Evolutionary conservation across 2,329 filamentous ascomycete species (phyloP), one percentile per base, ranked within the genome.

Genomic region (Cytospora leucostoma): DNA sequence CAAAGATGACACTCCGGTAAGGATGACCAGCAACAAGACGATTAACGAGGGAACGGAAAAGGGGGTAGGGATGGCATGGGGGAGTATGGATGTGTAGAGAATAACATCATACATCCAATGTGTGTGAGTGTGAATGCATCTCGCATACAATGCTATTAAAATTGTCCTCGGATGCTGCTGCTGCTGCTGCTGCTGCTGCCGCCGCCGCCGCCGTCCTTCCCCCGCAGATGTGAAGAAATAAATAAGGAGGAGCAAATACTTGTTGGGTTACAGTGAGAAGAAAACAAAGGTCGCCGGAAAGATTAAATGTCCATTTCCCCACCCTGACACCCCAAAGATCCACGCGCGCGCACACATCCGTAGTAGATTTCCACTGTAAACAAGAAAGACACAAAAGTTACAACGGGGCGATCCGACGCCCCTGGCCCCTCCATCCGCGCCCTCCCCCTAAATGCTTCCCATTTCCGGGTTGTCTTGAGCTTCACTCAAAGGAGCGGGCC

Each of bases 81-180:
- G 27, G 27, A 3, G 4, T 27, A 4, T 27, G 27, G 2, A 4
- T 27, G 27, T 27, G 27, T 27, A 27, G 27, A 27, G 27, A 44
- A 44, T 4, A 44, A 44, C n/a, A 44, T 17, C 17, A 44, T 50
- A 51, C 55, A 61, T 61, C 58, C 54, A 49, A 37, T 61, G 51
- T 44, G 37, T 38, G 57, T 62, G 38, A 62, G 40, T 47, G 49
- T 59, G 50, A 53, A 57, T 59, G 50, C 61, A 50, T 63, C 61
- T 63, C 56, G 56, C 61, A 55, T 62, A 59, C 56, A 55, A 63
- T 63, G 61, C 61, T 59, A 63, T 63, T 63, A 63, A 53, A 63
- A 19, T 59, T 35, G 56, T 52, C 50, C 56, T 55, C 57, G 32
- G 19, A 35, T 47, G 55, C 54, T 27, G 17, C 35, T 27, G 44